phyloP scores from a whole-genome alignment of 2,329 filamentous ascomycete genomes.

The Podosphaera aphanis region DNA sequence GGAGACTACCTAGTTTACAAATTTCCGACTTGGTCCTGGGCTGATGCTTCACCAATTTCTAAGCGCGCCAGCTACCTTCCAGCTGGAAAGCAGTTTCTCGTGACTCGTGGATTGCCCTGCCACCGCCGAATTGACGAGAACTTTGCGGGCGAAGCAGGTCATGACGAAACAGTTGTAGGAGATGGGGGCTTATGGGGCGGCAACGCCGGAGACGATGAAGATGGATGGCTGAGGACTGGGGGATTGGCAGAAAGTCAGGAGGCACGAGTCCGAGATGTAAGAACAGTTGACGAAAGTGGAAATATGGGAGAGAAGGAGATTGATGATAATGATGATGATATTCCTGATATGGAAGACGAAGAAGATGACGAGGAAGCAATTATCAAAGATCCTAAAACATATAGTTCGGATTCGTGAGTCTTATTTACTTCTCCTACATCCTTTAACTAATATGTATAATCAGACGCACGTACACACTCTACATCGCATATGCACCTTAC shows the following conservation, averaged over 20 bases:
- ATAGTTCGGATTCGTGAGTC: slow-evolving; percentile 13
- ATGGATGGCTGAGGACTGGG: slow-evolving; percentile 80
- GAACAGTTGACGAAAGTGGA: slow-evolving; percentile 65
- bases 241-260: slow-evolving; percentile 54
- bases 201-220: slow-evolving; percentile 39
- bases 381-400: slow-evolving; percentile 43
- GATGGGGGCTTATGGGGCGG: slow-evolving; percentile 40
- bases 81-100: slow-evolving; percentile 76
- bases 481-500: slow-evolving; percentile 94
- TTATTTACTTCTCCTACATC: background rate
- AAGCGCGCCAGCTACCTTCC: slow-evolving; percentile 68
- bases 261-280: slow-evolving; percentile 54
- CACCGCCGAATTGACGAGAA: slow-evolving; percentile 77
- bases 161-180: slow-evolving; percentile 65
- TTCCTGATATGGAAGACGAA: slow-evolving; percentile 96
- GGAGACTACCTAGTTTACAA: slow-evolving; percentile 98
- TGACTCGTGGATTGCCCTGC: slow-evolving; percentile 86
- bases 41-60: slow-evolving; percentile 58
- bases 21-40: slow-evolving; percentile 96
- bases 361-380: slow-evolving; percentile 88
- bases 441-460: slow-evolving; percentile 26
- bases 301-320: slow-evolving; percentile 56
- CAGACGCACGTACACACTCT: slow-evolving; percentile 84
- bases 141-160: slow-evolving; percentile 70
- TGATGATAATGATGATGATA: slow-evolving; percentile 55